Base-by-base conservation (phyloP, 441 rosid genomes). In the Gossypium schwendimanii region DNA sequence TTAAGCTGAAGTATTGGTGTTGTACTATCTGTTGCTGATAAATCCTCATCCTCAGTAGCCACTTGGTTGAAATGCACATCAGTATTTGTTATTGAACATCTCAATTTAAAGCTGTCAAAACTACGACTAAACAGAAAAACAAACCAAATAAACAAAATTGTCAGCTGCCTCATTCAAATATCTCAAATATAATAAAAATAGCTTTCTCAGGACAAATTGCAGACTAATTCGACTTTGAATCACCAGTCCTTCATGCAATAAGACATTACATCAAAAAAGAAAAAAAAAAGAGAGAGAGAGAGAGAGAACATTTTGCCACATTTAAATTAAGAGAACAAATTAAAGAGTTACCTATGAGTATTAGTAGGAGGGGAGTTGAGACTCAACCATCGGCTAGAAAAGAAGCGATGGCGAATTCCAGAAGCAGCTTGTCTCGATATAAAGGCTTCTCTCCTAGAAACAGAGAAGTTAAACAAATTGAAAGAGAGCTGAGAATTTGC, bases 1-100 rank as follows among this genome's bases (percentile, higher is more conserved):
- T 80, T 87, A 14, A 91, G 82, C 83, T 94, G 97, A 81, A 91
- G 84, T 72, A 87, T 47, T 5, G 97, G 87, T 72, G 86, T 71
- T 21, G 87, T 15, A 49, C 81, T 77, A 44, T 78, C 78, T 54
- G 75, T 72, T 33, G 61, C 78, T 14, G 82, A 79, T 33, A 78
- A 71, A 63, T 89, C 90, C 44, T 87, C 82, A 69, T 81, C 89
- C 31, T 84, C 87, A 17, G 79, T 75, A 60, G 85, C 79, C 54
- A 90, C 80, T 49, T 77, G 80, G 67, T 83, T 79, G 68, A 79
- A 82, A 24, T 78, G 83, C 59, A 85, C 75, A 53, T 89, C 91
- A 0, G 90, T 78, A 76, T 91, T 87, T 52, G 82, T 72, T 60
- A 88, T 83, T 36, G 88, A 88, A 77, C 95, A 85, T 81, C 91